Evolutionary conservation across 2,329 filamentous ascomycete species (phyloP).

Genomic region (Trichoderma sp.): DNA sequence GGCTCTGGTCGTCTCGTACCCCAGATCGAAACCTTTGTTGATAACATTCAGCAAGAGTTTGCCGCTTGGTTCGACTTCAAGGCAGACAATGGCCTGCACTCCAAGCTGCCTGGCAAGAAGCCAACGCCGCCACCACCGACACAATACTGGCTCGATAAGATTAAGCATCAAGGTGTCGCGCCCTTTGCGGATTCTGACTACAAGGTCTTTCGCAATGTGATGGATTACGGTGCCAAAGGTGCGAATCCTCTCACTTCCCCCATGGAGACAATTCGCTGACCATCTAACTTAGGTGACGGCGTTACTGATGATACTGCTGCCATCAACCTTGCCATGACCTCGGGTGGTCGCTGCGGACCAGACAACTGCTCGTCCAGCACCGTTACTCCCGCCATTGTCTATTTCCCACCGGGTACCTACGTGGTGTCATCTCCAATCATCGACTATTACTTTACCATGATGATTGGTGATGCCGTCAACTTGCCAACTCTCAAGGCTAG

Average conservation of each 20-base stretch:
- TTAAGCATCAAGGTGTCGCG: background rate
- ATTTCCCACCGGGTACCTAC: constrained; percentile 57
- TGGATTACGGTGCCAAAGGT: constrained; percentile 21
- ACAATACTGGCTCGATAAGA: background rate
- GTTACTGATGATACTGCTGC: constrained; percentile 36
- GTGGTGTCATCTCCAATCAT: constrained; percentile 47
- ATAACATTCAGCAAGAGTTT: background rate
- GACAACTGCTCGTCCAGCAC: constrained; percentile 23
- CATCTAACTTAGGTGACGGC: background rate
- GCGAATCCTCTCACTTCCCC: too few species aligned
- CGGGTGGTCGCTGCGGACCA: constrained; percentile 15
- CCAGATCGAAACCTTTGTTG: background rate
- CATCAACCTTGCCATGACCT: constrained; percentile 37
- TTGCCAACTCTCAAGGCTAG: background rate
- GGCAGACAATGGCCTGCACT: background rate
- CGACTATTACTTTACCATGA: constrained; percentile 50
- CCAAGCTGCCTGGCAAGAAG: background rate
- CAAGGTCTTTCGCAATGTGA: constrained; percentile 27
- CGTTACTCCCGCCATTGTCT: constrained; percentile 38
- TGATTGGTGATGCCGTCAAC: constrained; percentile 27
- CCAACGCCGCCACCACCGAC: background rate
- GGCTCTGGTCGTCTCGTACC: background rate
- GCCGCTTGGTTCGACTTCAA: background rate
- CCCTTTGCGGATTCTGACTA: constrained; percentile 21
- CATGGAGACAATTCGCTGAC: background rate